Base-by-base conservation (phyloP, 371 early-diverging fungal species). In the Syncephalastrum contaminatum region DNA sequence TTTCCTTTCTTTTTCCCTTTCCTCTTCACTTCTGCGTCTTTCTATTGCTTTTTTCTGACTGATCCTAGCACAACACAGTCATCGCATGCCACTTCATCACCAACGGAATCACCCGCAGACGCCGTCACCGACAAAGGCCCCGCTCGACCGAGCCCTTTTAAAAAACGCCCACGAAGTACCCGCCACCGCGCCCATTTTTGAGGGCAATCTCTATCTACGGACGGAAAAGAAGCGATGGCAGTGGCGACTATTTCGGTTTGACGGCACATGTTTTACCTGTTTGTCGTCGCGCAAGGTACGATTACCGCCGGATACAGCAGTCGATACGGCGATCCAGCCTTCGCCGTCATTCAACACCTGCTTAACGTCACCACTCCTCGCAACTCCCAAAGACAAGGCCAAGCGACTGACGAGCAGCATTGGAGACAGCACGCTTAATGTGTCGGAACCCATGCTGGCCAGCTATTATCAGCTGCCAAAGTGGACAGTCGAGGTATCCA, bases 161-260 rank as follows among this genome's bases (percentile, higher is more conserved):
- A 56, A 59, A 48, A 53, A 55, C 40, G 56, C 56, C 44, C 42
- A 69, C 55, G 78, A 77, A 51, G 62, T 72, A 6, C 75, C 75
- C n/a, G 73, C 67, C 22, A 64, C 67, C 15, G 57, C 68, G 22
- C 76, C 73, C 30, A 67, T 79, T n/a, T 79, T 72, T 48, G 75
- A 75, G 51, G 80, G 80, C 22, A 66, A 73, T 48, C 64, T 79
- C 12, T 75, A 70, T 50, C 48, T 71, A 10, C 56, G 66, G 22
- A 67, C 54, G 13, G 72, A 67, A 4, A 69, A 69, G 45, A 69
- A 69, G 40, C 51, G 67, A 43, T 79, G 80, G 80, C 64, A 68
- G 41, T 70, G 73, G 69, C 67, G 74, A 13, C 49, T 79, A 24
- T 79, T 79, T 70, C 69, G 80, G 53, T 79, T 79, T 60, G 80